Evolutionary conservation across 2,329 filamentous ascomycete genomes (phyloP).

Genomic region (Anisogramma anomala): DNA sequence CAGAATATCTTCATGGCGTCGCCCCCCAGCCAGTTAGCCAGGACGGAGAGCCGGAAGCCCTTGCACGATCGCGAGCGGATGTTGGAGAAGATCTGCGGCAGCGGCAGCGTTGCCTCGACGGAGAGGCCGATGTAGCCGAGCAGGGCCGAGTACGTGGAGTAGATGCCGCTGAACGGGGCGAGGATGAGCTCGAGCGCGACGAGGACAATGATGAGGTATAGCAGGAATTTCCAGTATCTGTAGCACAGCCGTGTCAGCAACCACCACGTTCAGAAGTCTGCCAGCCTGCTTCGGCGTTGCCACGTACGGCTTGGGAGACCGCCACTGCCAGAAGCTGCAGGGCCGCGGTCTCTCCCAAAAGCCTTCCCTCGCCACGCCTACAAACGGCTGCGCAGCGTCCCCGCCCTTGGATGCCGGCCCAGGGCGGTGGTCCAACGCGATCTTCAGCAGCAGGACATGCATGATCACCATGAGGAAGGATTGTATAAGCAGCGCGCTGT

Average conservation of each 20-base stretch:
- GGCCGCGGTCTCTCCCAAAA: constrained; percentile 41
- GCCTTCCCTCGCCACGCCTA: constrained; percentile 32
- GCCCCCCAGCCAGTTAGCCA: constrained; percentile 67
- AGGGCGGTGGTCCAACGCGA: constrained; percentile 57
- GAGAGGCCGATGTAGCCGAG: constrained; percentile 67
- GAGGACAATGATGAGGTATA: constrained; percentile 53
- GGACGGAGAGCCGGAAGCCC: constrained; percentile 65
- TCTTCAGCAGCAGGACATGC: constrained; percentile 52
- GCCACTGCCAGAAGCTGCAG: constrained; percentile 78
- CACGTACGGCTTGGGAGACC: constrained; percentile 52
- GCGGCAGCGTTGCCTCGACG: constrained; percentile 69
- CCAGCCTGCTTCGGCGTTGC: background rate
- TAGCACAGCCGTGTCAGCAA: constrained; percentile 16
- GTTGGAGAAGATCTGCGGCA: constrained; percentile 69
- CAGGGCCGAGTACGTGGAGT: constrained; percentile 51
- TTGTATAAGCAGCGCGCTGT: constrained; percentile 51
- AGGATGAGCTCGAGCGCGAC: constrained; percentile 56
- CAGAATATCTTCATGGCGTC: constrained; percentile 81
- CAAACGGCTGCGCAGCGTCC: constrained; percentile 51
- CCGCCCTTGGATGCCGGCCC: constrained; percentile 47
- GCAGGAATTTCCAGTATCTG: constrained; percentile 68
- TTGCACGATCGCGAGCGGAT: constrained; percentile 56
- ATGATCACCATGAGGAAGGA: constrained; percentile 55
- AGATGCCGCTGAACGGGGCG: constrained; percentile 43
- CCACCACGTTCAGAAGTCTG: constrained; percentile 7